phyloP scores from a whole-genome alignment of 306 rosid genomes.

The Rubus parviflorus region DNA sequence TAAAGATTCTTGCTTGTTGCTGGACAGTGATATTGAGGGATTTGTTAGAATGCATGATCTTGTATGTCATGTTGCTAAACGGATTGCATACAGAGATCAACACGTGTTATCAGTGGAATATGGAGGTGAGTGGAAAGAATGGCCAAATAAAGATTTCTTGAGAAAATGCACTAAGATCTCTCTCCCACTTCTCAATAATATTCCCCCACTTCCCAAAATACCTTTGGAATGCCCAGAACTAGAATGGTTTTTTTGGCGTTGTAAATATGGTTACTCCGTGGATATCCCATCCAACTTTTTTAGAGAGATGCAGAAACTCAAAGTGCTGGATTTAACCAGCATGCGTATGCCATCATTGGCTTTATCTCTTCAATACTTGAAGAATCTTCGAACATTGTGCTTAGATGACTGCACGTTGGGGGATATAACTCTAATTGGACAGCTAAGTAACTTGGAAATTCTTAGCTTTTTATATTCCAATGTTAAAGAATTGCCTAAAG shows the following conservation, averaged over 20 bases:
- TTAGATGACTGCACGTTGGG: slow-evolving; percentile 30
- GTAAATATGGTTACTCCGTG: fast-evolving
- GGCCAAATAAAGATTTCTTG: background rate
- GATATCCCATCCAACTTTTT: slow-evolving; percentile 19
- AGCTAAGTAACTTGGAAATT: slow-evolving; percentile 38
- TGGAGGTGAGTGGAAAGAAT: background rate
- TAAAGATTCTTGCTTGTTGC: slow-evolving; percentile 24
- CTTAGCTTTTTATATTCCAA: slow-evolving; percentile 36
- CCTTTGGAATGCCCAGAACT: slow-evolving; percentile 9
- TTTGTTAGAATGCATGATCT: slow-evolving; percentile 26
- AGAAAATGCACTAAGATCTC: slow-evolving; percentile 17
- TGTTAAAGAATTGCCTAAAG: slow-evolving; percentile 29
- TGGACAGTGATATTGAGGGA: background rate
- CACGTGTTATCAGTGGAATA: background rate
- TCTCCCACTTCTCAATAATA: background rate
- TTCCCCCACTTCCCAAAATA: background rate
- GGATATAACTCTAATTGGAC: slow-evolving; percentile 23
- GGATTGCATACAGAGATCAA: slow-evolving; percentile 3
- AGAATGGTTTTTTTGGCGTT: background rate
- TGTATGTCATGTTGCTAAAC: slow-evolving; percentile 16
- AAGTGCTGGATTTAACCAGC: slow-evolving; percentile 20
- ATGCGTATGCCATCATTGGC: slow-evolving; percentile 9
- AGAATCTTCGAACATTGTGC: slow-evolving; percentile 32
- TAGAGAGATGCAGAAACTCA: slow-evolving; percentile 11
- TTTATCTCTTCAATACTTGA: slow-evolving; percentile 12